These are phyloP conservation scores for Diaporthe longicolla DNA, from an alignment of 2,329 filamentous ascomycete species.

Conservation along the genomic window DNA sequence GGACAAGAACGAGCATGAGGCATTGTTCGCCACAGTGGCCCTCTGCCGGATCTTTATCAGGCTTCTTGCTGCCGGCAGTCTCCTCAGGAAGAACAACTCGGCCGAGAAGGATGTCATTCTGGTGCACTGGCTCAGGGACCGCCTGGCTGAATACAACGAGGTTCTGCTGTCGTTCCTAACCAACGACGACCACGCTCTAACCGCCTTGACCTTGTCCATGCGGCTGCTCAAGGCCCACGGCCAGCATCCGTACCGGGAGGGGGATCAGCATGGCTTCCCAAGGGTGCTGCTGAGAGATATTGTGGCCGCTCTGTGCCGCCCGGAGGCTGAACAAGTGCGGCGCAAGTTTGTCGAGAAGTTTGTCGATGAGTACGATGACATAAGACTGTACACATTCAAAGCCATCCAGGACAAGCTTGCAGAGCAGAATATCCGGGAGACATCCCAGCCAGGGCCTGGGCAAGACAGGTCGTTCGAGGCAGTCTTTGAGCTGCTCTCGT, in stretches of 20 bases:
- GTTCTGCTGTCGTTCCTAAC: constrained; percentile 73
- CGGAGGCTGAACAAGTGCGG: constrained; percentile 71
- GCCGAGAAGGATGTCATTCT: constrained; percentile 83
- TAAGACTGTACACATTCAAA: constrained; percentile 86
- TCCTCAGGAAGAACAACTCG: constrained; percentile 75
- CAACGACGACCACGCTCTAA: constrained; percentile 74
- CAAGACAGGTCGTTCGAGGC: constrained; percentile 60
- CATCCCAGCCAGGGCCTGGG: constrained; percentile 19
- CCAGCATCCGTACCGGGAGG: constrained; percentile 67
- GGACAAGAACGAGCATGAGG: constrained; percentile 66
- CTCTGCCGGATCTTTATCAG: constrained; percentile 90
- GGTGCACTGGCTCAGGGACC: constrained; percentile 82
- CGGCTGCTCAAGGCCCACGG: constrained; percentile 85
- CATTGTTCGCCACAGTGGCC: constrained; percentile 80
- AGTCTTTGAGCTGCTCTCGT: constrained; percentile 73
- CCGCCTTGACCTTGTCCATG: constrained; percentile 85
- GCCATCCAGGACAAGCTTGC: constrained; percentile 61
- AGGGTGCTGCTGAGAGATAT: constrained; percentile 76
- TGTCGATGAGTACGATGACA: constrained; percentile 84
- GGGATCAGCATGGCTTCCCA: constrained; percentile 78
- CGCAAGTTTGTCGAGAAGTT: constrained; percentile 84
- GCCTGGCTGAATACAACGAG: constrained; percentile 78
- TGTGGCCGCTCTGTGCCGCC: constrained; percentile 72
- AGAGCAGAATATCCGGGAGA: constrained; percentile 47
- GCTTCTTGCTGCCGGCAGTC: constrained; percentile 79